A percentile compares a stretch with the other conserved stretches of the same genome.
Evolutionary conservation across 768 basidiomycete species (phyloP).

Genomic region (Mrakia gelida): DNA sequence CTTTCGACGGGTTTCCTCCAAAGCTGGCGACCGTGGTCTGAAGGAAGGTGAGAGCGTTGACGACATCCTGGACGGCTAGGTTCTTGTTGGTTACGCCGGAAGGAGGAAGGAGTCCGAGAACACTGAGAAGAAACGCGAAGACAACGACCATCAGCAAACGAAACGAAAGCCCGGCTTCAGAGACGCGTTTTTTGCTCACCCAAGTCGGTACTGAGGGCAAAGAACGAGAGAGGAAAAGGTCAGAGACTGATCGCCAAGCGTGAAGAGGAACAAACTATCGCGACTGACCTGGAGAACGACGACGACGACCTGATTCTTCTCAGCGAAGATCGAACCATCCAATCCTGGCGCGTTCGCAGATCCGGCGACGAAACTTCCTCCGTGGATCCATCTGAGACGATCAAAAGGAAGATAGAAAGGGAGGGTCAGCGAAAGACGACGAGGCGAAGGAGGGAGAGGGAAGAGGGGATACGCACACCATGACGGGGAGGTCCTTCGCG

Average conservation of each 20-base stretch:
- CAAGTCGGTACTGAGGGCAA: slow-evolving; percentile 20
- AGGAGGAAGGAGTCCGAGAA: slow-evolving; percentile 24
- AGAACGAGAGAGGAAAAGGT: not conserved
- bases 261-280: not conserved
- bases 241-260: no score
- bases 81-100: not conserved
- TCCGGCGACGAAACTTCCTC: slow-evolving; percentile 28
- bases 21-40: not conserved
- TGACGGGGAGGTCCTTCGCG: slow-evolving; percentile 11
- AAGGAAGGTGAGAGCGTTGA: slow-evolving; percentile 21
- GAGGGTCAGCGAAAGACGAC: not conserved
- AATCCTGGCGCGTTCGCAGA: slow-evolving; percentile 27
- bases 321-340: slow-evolving; percentile 7
- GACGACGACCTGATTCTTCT: slow-evolving; percentile 15
- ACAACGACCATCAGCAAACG: not conserved
- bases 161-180: no score
- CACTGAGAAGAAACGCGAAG: not conserved
- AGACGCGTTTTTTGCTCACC: not conserved
- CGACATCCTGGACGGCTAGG: slow-evolving; percentile 24
- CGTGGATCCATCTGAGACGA: slow-evolving; percentile 24
- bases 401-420: not conserved
- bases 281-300: slow-evolving; percentile 17
- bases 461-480: not conserved
- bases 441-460: not conserved
- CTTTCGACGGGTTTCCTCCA: slow-evolving; percentile 13